Evolutionary conservation across 140 eudicot species (phyloP), one percentile per base, ranked within the genome.

Genomic region (Cichorium intybus): DNA sequence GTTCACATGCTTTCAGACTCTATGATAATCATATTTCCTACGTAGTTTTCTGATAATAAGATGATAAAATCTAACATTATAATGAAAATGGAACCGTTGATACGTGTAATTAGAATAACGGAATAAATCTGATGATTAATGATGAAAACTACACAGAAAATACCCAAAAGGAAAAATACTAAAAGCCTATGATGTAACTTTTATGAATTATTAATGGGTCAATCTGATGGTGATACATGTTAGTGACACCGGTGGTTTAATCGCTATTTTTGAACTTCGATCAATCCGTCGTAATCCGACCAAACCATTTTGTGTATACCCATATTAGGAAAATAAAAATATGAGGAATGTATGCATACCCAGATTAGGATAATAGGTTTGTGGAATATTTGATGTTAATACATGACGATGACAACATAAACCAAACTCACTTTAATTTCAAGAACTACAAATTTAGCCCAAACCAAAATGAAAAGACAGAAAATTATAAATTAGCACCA

Each of bases 401-500:
- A 21, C 67, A 61, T 61, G 67, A 46, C 22, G 67, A 61, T 23
- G 53, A 22, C 34, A 60, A 37, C 66, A 5, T 60, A 39, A 37
- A 37, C 66, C 66, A 60, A 34, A 34, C 33, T 35, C 35, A 5
- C 16, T 45, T 60, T n/a, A n/a, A 18, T 16, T 15, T 3, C 0
- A 31, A 41, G n/a, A 41, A 41, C 20, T 20, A 12, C 65, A 56
- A 56, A 16, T 28, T 58, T 54, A 34, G 35, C 20, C 18, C n/a
- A n/a, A 37, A 39, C n/a, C n/a, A 39, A 39, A 5, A 10, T 39
- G 4, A 39, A 39, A 39, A 39, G 49, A n/a, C n/a, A n/a, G n/a
- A n/a, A n/a, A n/a, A n/a, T n/a, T 43, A 43, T 15, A 3, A 14
- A 43, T 15, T 43, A 37, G 46, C 46, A 37, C 5, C 2, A 10